phyloP scores from a whole-genome alignment of 345 rosid species.

The Rhodomyrtus tomentosa region DNA sequence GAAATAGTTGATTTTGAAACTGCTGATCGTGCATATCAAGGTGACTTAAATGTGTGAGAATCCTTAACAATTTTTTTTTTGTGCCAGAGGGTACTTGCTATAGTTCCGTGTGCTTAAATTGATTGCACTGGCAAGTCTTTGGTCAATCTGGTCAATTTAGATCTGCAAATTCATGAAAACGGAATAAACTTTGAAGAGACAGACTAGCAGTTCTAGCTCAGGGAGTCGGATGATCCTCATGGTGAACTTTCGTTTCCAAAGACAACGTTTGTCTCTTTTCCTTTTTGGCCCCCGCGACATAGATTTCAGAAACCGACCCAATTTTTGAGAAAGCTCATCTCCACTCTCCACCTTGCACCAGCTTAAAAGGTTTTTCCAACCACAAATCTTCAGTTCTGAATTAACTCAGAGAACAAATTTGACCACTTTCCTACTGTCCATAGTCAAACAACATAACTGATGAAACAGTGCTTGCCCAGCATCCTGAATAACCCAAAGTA shows the following conservation, averaged over 20 bases:
- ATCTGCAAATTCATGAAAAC: background rate
- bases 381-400: background rate
- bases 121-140: background rate
- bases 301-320: background rate
- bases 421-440: background rate
- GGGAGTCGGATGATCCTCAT: background rate
- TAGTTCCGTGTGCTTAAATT: background rate
- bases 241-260: background rate
- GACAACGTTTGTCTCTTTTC: background rate
- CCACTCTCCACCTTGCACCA: background rate
- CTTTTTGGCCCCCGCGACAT: background rate
- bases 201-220: background rate
- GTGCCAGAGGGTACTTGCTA: background rate
- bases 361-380: background rate
- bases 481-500: background rate
- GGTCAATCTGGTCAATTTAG: background rate
- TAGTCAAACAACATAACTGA: background rate
- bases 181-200: background rate
- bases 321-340: background rate
- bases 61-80: background rate
- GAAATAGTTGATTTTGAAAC: background rate
- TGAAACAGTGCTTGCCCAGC: background rate
- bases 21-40: rapidly evolving
- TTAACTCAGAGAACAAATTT: background rate
- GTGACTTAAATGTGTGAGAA: background rate